Base-by-base conservation (phyloP, 345 rosid genomes). In the Cardamine occulta region DNA sequence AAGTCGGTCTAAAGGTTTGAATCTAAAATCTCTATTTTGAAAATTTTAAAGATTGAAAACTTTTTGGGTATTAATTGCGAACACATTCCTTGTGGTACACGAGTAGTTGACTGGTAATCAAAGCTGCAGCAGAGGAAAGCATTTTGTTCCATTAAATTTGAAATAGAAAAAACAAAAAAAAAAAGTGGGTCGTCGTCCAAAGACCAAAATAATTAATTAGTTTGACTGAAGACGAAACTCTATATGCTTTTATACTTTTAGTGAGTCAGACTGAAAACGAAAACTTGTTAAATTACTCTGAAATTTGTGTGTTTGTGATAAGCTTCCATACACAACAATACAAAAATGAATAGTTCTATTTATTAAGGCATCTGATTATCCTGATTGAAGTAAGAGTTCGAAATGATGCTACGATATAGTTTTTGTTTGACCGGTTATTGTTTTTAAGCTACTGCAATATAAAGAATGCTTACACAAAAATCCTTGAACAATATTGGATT, bases 1-100 rank as follows among this genome's bases (percentile, higher is more conserved):
- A 77, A 64, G 76, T 77, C 72, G 80, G 71, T 63, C 75, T 60
- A 64, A 77, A 42, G n/a, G 37, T 64, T 70, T 70, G 74, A 54
- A 28, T 54, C 61, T 5, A 53, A 12, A 52, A 7, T 21, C 23
- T 65, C 2, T 44, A 45, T 15, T 24, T 11, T 42, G 23, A 31
- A 56, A 64, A 45, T 31, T 6, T 12, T 34, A 47, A 70, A 45
- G 55, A 13, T 17, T 14, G 75, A 57, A 42, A 28, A 48, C 65
- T 32, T 76, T 69, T 54, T 35, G n/a, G 21, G 45, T 60, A 78
- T 72, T 78, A 51, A 78, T 52, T 72, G 81, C 53, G 81, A 78
- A 52, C 77, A 78, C 49, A 60, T 66, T n/a, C 77, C 80, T 56
- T 78, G 63, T 40, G 69, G 63, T 52, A 28, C 73, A 72, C 73